Percentiles rank a stretch among this genome's conserved stretches.
Conservation (phyloP, 768 basidiomycete species). For the Serendipita sp. region DNA sequence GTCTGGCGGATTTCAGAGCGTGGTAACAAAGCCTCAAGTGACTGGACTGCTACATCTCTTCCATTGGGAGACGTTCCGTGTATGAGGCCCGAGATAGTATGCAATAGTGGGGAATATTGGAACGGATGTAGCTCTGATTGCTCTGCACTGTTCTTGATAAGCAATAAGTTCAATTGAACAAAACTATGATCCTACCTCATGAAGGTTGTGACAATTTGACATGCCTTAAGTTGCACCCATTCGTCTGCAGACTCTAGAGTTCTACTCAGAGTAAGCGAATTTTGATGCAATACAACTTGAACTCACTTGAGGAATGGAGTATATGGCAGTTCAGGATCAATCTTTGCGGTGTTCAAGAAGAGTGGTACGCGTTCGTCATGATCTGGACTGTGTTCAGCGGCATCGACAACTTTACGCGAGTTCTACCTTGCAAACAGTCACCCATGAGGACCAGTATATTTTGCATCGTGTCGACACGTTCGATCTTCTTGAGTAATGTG, state of each 20-base stretch:
- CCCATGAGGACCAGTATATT: conserved; percentile 73
- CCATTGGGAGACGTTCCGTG: conserved; percentile 31
- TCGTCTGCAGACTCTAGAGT: conserved; percentile 78
- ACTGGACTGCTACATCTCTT: conserved; percentile 81
- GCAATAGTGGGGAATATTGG: conserved; percentile 46
- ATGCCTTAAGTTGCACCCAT: conserved; percentile 82
- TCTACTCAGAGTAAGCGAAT: conserved; percentile 23
- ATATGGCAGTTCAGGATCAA: conserved; percentile 70
- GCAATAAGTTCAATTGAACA: not conserved
- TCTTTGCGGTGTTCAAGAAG: conserved; percentile 43
- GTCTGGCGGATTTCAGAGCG: conserved; percentile 64
- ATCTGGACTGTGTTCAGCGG: conserved; percentile 29
- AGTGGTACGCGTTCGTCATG: conserved; percentile 75
- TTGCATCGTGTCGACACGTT: conserved; percentile 75
- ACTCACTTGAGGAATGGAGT: conserved; percentile 58
- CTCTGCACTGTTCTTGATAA: conserved; percentile 28
- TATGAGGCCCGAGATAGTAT: conserved; percentile 41
- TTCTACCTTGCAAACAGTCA: conserved; percentile 70
- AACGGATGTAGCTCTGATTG: conserved; percentile 27
- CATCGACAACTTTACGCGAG: not conserved
- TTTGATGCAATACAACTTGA: not conserved
- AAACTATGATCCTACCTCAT: conserved; percentile 37
- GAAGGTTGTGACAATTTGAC: conserved; percentile 75
- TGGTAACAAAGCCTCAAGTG: conserved; percentile 68
- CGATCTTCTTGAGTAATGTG: conserved; percentile 70